Conservation (phyloP, 805 yeast genomes). For the Wickerhamomyces hampshirensis region DNA sequence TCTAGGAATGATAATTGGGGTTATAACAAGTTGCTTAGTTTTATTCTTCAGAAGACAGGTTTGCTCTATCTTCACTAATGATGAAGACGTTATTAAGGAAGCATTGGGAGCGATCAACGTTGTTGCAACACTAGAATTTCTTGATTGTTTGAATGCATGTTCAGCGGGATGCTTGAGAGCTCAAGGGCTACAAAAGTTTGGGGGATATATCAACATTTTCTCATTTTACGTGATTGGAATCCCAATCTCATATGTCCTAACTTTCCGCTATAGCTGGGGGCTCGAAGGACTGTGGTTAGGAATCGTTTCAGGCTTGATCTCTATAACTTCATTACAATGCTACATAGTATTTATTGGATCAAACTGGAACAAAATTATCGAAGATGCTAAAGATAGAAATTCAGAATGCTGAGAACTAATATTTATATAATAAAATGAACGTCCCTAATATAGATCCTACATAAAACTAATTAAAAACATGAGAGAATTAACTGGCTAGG, state of each 20-base stretch:
- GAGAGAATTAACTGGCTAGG: too few relatives aligned
- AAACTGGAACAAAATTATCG: conserved; percentile 51
- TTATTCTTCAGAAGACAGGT: conserved; percentile 44
- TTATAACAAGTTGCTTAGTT: conserved; percentile 47
- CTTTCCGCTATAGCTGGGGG: conserved; percentile 44
- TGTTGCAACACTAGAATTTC: conserved; percentile 62
- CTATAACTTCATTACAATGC: conserved; percentile 47
- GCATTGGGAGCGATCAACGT: conserved; percentile 54
- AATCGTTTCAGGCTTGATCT: conserved; percentile 51
- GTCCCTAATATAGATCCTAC: too few relatives aligned
- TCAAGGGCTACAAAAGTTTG: conserved; percentile 78
- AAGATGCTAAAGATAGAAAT: conserved; percentile 37
- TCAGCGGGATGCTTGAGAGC: conserved; percentile 81
- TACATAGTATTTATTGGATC: conserved; percentile 38
- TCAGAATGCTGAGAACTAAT: conserved; percentile 4
- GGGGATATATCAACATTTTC: conserved; percentile 62
- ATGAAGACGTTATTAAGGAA: conserved; percentile 48
- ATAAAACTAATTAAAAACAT: too few relatives aligned
- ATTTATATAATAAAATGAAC: too few relatives aligned
- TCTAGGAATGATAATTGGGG: conserved; percentile 39
- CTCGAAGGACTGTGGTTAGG: conserved; percentile 78
- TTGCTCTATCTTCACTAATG: conserved; percentile 57
- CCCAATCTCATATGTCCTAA: conserved; percentile 56
- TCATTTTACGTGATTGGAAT: conserved; percentile 71
- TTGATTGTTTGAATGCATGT: conserved; percentile 69